Conservation (phyloP, 1,139 yeast species). For the Zygoascus hellenicus region DNA sequence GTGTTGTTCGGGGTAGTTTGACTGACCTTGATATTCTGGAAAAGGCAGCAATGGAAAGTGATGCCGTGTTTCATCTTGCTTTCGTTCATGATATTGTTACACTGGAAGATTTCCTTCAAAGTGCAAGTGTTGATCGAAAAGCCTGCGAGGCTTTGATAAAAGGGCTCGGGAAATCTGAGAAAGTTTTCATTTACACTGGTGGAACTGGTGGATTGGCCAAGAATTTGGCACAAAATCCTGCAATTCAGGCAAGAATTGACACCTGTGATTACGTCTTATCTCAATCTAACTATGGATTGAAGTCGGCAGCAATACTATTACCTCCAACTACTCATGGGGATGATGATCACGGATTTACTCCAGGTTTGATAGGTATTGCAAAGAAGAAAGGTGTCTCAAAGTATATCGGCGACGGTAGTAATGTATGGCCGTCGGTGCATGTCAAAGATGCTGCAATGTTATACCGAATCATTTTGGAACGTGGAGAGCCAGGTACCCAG, state of each 20-base stretch:
- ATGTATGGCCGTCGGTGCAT: slow-evolving; percentile 34
- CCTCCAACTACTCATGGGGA: slow-evolving; percentile 12
- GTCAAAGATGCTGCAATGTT: slow-evolving; percentile 31
- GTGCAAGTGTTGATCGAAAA: slow-evolving; percentile 21
- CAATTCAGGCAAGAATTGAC: not conserved
- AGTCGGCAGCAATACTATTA: not conserved
- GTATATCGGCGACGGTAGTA: slow-evolving; percentile 29
- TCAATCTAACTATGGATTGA: slow-evolving; percentile 2
- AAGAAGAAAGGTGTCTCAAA: slow-evolving; percentile 20
- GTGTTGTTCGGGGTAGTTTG: slow-evolving; percentile 25
- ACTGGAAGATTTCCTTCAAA: slow-evolving; percentile 8
- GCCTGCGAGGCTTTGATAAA: slow-evolving; percentile 28
- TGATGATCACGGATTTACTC: slow-evolving; percentile 25
- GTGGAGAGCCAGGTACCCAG: slow-evolving; percentile 20
- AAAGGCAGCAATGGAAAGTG: slow-evolving; percentile 28
- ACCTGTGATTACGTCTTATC: not conserved
- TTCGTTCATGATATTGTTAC: slow-evolving; percentile 29
- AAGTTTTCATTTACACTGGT: slow-evolving; percentile 12
- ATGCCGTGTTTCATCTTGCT: slow-evolving; percentile 36
- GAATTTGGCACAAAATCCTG: not conserved
- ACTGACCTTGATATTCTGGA: slow-evolving; percentile 27
- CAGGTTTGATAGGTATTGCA: slow-evolving; percentile 18
- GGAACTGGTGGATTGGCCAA: slow-evolving; percentile 5
- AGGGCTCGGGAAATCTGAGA: slow-evolving; percentile 26
- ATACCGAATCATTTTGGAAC: slow-evolving; percentile 28